Conservation (phyloP, 75 land plant genomes). For the Picea sitchensis region DNA sequence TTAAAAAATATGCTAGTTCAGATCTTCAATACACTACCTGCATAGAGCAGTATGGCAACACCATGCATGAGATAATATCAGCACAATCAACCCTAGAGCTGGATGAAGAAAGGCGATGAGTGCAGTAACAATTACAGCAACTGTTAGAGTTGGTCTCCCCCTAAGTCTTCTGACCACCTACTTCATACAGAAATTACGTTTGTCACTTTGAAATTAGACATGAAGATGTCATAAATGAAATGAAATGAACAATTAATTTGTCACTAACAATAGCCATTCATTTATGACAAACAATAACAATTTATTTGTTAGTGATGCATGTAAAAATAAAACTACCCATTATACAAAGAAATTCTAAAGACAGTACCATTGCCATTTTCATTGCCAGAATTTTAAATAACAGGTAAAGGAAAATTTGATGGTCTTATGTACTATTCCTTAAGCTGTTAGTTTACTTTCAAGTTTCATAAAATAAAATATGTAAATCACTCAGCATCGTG, state of each 20-base stretch:
- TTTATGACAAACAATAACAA: too few species aligned
- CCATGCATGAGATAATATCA: constrained; percentile 68
- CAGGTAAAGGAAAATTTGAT: neutral
- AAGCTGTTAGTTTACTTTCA: neutral
- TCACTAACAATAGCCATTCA: too few species aligned
- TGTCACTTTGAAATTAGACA: neutral
- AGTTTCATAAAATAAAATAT: neutral
- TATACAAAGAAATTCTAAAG: too few species aligned
- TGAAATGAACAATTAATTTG: too few species aligned
- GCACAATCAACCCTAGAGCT: constrained; percentile 66
- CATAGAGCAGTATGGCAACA: constrained; percentile 74
- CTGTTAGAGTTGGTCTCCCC: constrained; percentile 50
- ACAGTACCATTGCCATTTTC: too few species aligned
- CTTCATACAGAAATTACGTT: neutral
- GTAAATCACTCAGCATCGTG: neutral
- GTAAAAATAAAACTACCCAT: too few species aligned
- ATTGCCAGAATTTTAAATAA: too few species aligned
- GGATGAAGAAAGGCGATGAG: constrained; percentile 89
- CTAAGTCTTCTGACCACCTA: constrained; percentile 61
- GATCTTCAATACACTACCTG: constrained; percentile 44
- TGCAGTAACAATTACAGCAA: constrained; percentile 38
- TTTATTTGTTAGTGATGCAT: too few species aligned
- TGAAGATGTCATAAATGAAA: neutral
- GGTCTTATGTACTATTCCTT: neutral
- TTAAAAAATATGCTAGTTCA: neutral